These are phyloP conservation scores for Didymella pinodella DNA, from an alignment of 2,329 filamentous ascomycete species.

Conservation along the genomic window DNA sequence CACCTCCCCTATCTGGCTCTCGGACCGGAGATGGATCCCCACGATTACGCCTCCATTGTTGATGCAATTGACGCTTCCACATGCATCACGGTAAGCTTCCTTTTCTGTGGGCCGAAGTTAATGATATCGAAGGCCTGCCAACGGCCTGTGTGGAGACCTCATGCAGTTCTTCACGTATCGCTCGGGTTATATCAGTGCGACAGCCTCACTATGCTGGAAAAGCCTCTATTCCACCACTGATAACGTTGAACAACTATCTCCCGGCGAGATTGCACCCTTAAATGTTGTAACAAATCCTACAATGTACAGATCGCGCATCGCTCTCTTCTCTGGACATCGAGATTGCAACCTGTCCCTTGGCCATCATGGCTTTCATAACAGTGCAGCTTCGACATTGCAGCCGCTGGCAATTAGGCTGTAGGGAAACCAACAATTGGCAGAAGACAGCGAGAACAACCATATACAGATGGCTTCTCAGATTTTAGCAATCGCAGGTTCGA, in stretches of 20 bases:
- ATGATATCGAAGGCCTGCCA: not conserved
- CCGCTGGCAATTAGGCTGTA: no score
- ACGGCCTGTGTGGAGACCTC: not conserved
- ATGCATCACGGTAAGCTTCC: slow-evolving; percentile 9
- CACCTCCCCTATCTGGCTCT: slow-evolving; percentile 16
- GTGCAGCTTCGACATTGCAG: not conserved
- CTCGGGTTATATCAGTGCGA: not conserved
- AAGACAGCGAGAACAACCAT: no score
- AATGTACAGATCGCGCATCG: no score
- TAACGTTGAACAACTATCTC: not conserved
- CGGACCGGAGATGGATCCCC: slow-evolving; percentile 12
- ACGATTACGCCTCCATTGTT: slow-evolving; percentile 7
- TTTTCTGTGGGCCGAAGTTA: not conserved
- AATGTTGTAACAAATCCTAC: no score
- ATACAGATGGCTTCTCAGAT: no score
- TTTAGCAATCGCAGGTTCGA: no score
- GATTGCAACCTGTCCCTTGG: no score
- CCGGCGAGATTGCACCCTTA: no score
- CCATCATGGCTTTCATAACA: no score
- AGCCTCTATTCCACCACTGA: not conserved
- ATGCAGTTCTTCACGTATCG: not conserved
- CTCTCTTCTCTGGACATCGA: no score
- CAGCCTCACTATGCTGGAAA: not conserved
- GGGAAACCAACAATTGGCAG: no score
- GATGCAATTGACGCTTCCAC: slow-evolving; percentile 7